Evolutionary conservation across 2,329 filamentous ascomycete species (phyloP).

Genomic region (Cladosporium austrohemisphaericum): DNA sequence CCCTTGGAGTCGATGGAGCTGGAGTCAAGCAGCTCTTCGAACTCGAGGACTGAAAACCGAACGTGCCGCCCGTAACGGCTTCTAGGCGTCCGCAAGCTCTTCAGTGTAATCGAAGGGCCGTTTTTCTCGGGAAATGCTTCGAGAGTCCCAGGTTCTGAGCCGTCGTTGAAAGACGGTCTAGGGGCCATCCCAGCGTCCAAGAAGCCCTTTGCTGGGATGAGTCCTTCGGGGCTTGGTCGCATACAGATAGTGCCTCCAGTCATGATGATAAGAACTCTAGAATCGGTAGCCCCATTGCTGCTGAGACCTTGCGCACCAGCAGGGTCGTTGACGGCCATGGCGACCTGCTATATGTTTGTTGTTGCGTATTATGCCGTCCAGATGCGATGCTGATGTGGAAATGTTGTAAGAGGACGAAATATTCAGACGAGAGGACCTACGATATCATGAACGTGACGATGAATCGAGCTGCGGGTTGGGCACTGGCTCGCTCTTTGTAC

Average conservation of each 20-base stretch:
- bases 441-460: background rate
- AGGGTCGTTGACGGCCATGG: conserved; percentile 2
- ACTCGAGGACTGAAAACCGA: conserved; percentile 80
- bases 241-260: conserved; percentile 89
- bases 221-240: conserved; percentile 67
- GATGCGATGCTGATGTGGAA: no score
- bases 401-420: background rate
- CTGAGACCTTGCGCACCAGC: background rate
- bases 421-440: background rate
- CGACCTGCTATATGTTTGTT: background rate
- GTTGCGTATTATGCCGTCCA: no score
- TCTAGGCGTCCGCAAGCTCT: conserved; percentile 72
- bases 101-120: conserved; percentile 40
- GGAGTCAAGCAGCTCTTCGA: conserved; percentile 78
- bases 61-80: conserved; percentile 78
- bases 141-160: conserved; percentile 42
- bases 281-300: conserved; percentile 31
- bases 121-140: conserved; percentile 15
- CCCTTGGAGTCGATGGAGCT: conserved; percentile 83
- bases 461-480: no score
- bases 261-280: conserved; percentile 74
- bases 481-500: no score
- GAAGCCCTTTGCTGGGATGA: conserved; percentile 71
- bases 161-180: conserved; percentile 81
- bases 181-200: conserved; percentile 77